phyloP scores from a whole-genome alignment of 352 stramenopile species.

The Lagenidium sp. region DNA sequence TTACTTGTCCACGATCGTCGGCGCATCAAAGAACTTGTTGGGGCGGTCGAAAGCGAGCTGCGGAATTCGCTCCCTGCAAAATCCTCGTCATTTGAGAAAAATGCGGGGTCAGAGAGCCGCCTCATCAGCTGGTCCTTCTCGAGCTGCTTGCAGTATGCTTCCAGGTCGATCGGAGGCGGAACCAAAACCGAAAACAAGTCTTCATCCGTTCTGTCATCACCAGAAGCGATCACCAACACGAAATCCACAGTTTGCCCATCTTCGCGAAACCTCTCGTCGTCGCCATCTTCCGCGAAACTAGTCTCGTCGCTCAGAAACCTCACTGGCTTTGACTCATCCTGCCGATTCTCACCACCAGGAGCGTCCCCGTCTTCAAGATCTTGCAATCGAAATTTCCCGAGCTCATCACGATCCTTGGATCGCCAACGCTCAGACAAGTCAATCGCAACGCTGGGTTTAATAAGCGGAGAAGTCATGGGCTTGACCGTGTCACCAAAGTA shows the following conservation, averaged over 20 bases:
- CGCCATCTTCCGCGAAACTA: conserved; percentile 2
- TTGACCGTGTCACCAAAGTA: conserved; percentile 64
- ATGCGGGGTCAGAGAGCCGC: conserved; percentile 5
- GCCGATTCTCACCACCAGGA: background rate
- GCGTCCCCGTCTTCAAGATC: background rate
- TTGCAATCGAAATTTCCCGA: conserved; percentile 10
- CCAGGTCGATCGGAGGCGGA: conserved; percentile 70
- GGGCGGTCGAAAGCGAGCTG: background rate
- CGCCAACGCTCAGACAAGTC: conserved; percentile 10
- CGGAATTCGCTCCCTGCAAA: background rate
- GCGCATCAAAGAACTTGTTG: background rate
- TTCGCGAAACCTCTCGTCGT: background rate
- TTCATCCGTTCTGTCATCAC: conserved; percentile 76
- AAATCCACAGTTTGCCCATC: conserved; percentile 45
- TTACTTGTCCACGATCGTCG: conserved; percentile 11
- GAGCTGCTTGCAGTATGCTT: conserved; percentile 66
- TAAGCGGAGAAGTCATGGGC: conserved; percentile 29
- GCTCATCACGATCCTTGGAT: conserved; percentile 11
- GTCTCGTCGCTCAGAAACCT: background rate
- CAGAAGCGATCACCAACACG: conserved; percentile 75
- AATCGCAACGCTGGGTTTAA: conserved; percentile 18
- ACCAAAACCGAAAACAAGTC: conserved; percentile 75
- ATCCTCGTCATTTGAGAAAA: conserved; percentile 13
- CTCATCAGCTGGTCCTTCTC: conserved; percentile 40
- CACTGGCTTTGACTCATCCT: background rate